Evolutionary conservation across 2,329 filamentous ascomycete genomes (phyloP).

Genomic region (Didymella pinodella): DNA sequence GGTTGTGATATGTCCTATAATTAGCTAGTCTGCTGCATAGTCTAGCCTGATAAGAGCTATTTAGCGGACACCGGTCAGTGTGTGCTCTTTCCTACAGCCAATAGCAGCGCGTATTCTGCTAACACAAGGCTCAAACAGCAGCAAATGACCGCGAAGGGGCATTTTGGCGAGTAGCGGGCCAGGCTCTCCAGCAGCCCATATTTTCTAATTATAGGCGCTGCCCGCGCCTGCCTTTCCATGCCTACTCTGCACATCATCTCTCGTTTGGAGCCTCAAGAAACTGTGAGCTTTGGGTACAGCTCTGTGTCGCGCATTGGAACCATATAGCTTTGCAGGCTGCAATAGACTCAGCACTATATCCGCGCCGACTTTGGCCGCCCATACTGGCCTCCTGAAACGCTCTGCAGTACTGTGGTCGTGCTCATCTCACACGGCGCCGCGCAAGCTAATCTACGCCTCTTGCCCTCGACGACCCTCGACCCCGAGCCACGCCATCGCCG

Average conservation of each 20-base stretch:
- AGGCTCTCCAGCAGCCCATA: slow-evolving; percentile 31
- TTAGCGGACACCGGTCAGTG: slow-evolving; percentile 18
- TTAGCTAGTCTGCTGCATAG: slow-evolving; percentile 25
- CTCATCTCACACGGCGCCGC: slow-evolving; percentile 28
- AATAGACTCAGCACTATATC: slow-evolving; percentile 21
- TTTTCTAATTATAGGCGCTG: slow-evolving; percentile 40
- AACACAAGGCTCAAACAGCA: slow-evolving; percentile 4
- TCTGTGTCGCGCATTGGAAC: slow-evolving; percentile 32
- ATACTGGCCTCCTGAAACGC: slow-evolving; percentile 38
- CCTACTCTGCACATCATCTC: slow-evolving; percentile 40
- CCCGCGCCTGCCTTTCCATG: slow-evolving; percentile 34
- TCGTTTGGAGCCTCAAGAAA: slow-evolving; percentile 39
- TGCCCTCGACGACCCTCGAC: slow-evolving; percentile 34
- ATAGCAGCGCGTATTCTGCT: not conserved
- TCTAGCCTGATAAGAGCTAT: slow-evolving; percentile 6
- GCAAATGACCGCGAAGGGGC: slow-evolving; percentile 24
- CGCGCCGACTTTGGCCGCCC: slow-evolving; percentile 36
- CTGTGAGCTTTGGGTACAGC: slow-evolving; percentile 21
- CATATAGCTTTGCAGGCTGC: slow-evolving; percentile 40
- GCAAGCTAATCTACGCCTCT: slow-evolving; percentile 38
- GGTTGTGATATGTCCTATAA: slow-evolving; percentile 40
- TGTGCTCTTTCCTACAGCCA: not conserved
- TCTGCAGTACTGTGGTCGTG: slow-evolving; percentile 30
- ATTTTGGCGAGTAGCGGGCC: slow-evolving; percentile 34
- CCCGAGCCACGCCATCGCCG: slow-evolving; percentile 29